These are phyloP conservation scores for Diaporthe sp. DNA, from an alignment of 2,329 filamentous ascomycete species.

Conservation along the genomic window DNA sequence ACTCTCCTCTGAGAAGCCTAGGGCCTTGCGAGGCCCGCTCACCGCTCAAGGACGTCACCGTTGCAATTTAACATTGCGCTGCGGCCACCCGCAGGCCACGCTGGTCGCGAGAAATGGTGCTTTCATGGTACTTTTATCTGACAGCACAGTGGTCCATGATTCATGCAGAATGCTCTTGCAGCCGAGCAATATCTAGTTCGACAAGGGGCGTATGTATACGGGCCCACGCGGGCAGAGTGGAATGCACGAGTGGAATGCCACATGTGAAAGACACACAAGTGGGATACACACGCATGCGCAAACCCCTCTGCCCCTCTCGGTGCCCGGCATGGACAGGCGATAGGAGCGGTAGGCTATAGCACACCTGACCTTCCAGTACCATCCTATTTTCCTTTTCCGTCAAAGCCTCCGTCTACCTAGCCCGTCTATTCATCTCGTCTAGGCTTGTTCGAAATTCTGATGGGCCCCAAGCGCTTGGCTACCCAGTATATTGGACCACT, in stretches of 20 bases:
- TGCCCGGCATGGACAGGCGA: neutral
- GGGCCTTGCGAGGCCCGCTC: neutral
- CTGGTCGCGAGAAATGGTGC: neutral
- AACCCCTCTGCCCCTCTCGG: slow-evolving; percentile 10
- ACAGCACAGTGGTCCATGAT: slow-evolving; percentile 7
- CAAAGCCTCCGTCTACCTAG: slow-evolving; percentile 17
- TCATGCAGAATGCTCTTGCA: slow-evolving; percentile 11
- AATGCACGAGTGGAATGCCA: neutral
- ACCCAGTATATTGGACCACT: neutral
- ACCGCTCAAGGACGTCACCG: slow-evolving; percentile 7
- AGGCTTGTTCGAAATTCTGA: slow-evolving; percentile 8
- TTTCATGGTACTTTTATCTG: neutral
- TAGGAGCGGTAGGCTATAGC: slow-evolving; percentile 16
- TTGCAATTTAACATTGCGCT: neutral
- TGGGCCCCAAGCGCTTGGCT: slow-evolving; percentile 31
- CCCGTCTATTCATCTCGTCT: slow-evolving; percentile 18
- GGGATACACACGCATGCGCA: slow-evolving; percentile 4
- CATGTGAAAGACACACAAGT: neutral
- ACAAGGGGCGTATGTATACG: neutral
- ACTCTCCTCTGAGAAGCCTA: neutral
- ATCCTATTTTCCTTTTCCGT: slow-evolving; percentile 17
- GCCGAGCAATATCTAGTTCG: slow-evolving; percentile 1
- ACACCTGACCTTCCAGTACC: slow-evolving; percentile 27
- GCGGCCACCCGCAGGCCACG: slow-evolving; percentile 15
- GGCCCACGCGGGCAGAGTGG: slow-evolving; percentile 23